Base-by-base conservation (phyloP, 2,329 filamentous ascomycete genomes). In the Cladosporium sp. region DNA sequence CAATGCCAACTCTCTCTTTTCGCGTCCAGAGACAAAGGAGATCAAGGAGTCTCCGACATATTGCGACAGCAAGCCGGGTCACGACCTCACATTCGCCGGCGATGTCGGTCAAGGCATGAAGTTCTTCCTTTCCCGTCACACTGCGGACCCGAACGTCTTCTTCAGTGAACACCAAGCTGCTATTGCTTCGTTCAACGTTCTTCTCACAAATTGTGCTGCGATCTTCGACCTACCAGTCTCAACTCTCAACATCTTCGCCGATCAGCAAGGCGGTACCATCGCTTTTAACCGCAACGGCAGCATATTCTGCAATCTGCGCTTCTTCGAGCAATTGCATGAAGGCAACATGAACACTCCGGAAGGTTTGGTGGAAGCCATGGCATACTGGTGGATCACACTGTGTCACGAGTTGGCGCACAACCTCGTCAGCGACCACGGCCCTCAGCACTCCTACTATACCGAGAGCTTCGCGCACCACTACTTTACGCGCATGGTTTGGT, bases 391-490 rank as follows among this genome's bases (percentile, higher is more conserved):
- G 84, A 89, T 96, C 63, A 92, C 94, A n/a, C 73, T 97, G 61
- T 95, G 92, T 62, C 94, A 99, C 72, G 95, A 99, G 76, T 76
- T 99, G 73, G 92, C 94, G 59, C 94, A 99, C 75, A 99, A 99
- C 72, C 76, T 99, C 57, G 90, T 96, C 8, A 76, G 77, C 38
- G 82, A 85, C 63, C 93, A 97, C 73, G 88, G 88, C 68, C 80
- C 88, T 15, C 83, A 88, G 56, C 91, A 96, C 74, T 89, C 87
- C 67, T 96, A 87, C 70, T 96, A 94, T 70, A 93, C 88, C 76
- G 89, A 93, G 75, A 87, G 87, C 15, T 89, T 93, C 67, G 85
- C 91, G 55, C 84, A 88, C 61, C 83, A 89, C 68, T 93, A 92
- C 73, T 92, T 92, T 71, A 76, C 81, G 19, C 86, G 84, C 70